These are phyloP conservation scores for Coleophoma crateriformis DNA, from an alignment of 2,329 filamentous ascomycete genomes.

Conservation along the genomic window DNA sequence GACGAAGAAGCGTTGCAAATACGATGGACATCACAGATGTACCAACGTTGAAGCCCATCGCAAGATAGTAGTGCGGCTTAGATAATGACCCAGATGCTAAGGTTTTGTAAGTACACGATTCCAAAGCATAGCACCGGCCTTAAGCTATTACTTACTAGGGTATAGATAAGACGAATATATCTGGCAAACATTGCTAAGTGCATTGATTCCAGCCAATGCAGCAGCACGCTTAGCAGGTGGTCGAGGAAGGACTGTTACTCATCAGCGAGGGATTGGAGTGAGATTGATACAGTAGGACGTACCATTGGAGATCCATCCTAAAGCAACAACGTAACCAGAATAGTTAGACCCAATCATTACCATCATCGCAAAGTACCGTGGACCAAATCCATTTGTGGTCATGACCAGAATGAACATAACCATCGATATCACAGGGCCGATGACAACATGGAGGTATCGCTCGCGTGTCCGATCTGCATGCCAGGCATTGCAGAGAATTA, in stretches of 20 bases:
- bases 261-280: not conserved
- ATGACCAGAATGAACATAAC: conserved; percentile 1
- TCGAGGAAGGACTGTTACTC: not conserved
- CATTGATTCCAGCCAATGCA: not conserved
- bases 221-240: conserved; percentile 3
- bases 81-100: no score
- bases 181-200: not conserved
- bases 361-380: conserved; percentile 5
- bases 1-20: no score
- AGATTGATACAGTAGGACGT: not conserved
- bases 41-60: no score
- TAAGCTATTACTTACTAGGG: not conserved
- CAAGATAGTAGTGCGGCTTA: no score
- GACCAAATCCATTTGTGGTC: not conserved
- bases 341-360: conserved; percentile 1
- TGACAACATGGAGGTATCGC: not conserved
- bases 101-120: no score
- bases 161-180: conserved; percentile 3
- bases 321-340: not conserved
- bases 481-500: not conserved
- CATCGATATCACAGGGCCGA: not conserved
- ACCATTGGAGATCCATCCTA: not conserved
- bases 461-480: not conserved
- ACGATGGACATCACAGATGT: no score
- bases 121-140: no score